These are phyloP conservation scores for Schwanniomyces sp. DNA, from an alignment of 805 yeast species.

Conservation along the genomic window DNA sequence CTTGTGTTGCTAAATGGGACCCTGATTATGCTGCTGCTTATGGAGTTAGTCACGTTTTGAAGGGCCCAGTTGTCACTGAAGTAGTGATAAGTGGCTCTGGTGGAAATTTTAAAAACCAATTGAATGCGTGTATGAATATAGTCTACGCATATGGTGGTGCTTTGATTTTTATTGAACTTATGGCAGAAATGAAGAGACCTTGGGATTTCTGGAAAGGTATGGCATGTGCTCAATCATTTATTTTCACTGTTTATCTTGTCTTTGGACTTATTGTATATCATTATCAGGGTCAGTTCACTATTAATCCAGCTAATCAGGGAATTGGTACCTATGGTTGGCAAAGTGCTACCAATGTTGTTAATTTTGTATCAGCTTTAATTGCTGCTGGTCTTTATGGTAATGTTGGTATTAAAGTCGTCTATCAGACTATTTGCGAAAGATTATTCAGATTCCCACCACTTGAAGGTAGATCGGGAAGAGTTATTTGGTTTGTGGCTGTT, in stretches of 20 bases:
- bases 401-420: slow-evolving; percentile 45
- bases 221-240: slow-evolving; percentile 40
- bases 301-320: slow-evolving; percentile 47
- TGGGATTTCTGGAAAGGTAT: slow-evolving; percentile 50
- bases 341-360: slow-evolving; percentile 34
- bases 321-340: slow-evolving; percentile 35
- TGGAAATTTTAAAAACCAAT: slow-evolving; percentile 19
- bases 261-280: slow-evolving; percentile 45
- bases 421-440: slow-evolving; percentile 36
- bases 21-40: slow-evolving; percentile 33
- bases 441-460: slow-evolving; percentile 30
- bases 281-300: slow-evolving; percentile 45
- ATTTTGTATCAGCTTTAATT: slow-evolving; percentile 38
- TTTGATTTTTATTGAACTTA: slow-evolving; percentile 46
- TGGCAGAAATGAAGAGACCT: slow-evolving; percentile 50
- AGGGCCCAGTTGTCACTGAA: slow-evolving; percentile 20
- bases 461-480: slow-evolving; percentile 29
- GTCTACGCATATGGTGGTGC: slow-evolving; percentile 54
- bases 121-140: slow-evolving; percentile 42
- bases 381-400: slow-evolving; percentile 49
- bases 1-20: slow-evolving; percentile 30
- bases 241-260: slow-evolving; percentile 37
- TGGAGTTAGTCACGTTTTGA: slow-evolving; percentile 8
- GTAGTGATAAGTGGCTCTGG: slow-evolving; percentile 25
- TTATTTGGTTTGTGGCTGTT: slow-evolving; percentile 35